Base-by-base conservation (phyloP, 495 filamentous ascomycete genomes). In the Penicillium macrosclerotiorum region DNA sequence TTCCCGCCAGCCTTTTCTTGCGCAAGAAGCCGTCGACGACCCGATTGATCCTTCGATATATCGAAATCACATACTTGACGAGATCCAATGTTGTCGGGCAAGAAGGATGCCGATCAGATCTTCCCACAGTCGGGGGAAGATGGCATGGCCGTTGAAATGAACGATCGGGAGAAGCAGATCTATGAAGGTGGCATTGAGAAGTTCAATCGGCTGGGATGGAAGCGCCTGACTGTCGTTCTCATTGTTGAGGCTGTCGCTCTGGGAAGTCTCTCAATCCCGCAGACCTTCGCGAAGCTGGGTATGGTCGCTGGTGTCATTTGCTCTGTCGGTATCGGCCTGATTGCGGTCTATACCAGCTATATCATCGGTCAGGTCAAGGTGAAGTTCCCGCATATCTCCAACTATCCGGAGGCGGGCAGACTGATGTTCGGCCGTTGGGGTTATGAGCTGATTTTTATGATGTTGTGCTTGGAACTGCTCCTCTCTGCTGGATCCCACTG, bases 401-500 rank as follows among this genome's bases (percentile, higher is more conserved):
- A 81, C 58, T 83, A 87, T 42, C 76, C 82, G 14, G 84, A 90
- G 54, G 83, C 77, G 5, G 80, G 81, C 17, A 62, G 71, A 13
- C 54, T 89, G 35, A 73, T 87, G 50, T 75, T 78, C 61, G 82
- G 82, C 11, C 64, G 48, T 29, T 71, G 76, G 34, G 83, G 81
- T 1, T 80, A 80, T 44, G 79, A 83, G 52, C 49, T 89, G n/a
- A 66, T 82, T 51, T 77, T 77, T 17, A 59, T 63, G 35, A 80
- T 80, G 63, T 78, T 84, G 46, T 62, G 72, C 11, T 53, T 85
- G 18, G 78, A 85, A 49, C 69, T 89, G 18, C 60, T 82, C 20
- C 85, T 89, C 63, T 75, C 85, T 38, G 81, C 83, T 49, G 85
- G 76, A 14, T 84, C 83, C 3, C 86, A 90, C 55, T 74, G 84